Percentiles rank a stretch among this genome's conserved stretches.
These are phyloP conservation scores for Iberis amara DNA, from an alignment of 441 rosid species.

Conservation along the genomic window DNA sequence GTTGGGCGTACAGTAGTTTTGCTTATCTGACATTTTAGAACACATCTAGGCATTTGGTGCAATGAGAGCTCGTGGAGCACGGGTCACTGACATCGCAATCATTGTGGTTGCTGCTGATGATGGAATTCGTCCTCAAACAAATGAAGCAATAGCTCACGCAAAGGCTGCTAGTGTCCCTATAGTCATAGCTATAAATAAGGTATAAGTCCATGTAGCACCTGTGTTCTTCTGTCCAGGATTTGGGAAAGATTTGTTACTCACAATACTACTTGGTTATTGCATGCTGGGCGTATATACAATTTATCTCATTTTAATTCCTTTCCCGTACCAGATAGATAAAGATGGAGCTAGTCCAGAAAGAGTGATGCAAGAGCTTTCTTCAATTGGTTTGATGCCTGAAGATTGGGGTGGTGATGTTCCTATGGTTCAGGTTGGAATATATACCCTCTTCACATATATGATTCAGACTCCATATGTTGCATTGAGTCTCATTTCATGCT, in stretches of 20 bases:
- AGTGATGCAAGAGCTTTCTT: conserved; percentile 97
- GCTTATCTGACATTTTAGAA: conserved; percentile 29
- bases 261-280: conserved; percentile 18
- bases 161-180: conserved; percentile 95
- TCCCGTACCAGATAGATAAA: conserved; percentile 69
- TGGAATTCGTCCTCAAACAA: conserved; percentile 97
- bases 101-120: conserved; percentile 99
- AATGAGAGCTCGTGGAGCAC: conserved; percentile 98
- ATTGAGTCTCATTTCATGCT: conserved; percentile 24
- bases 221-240: conserved; percentile 6
- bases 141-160: conserved; percentile 96
- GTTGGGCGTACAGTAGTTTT: conserved; percentile 18
- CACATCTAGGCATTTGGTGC: conserved; percentile 92
- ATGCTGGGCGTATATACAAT: conserved; percentile 24
- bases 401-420: conserved; percentile 98
- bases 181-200: conserved; percentile 91
- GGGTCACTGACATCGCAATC: conserved; percentile 91
- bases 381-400: conserved; percentile 94
- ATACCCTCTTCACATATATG: conserved; percentile 18
- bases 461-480: conserved; percentile 24
- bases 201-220: conserved; percentile 24
- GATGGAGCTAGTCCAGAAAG: conserved; percentile 93
- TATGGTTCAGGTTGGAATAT: conserved; percentile 76
- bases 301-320: conserved; percentile 20
- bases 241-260: conserved; percentile 11